A percentile compares a stretch with the other conserved stretches of the same genome.
Evolutionary conservation across 495 filamentous ascomycete genomes (phyloP).

Genomic region (Parachaetomium inaequale): DNA sequence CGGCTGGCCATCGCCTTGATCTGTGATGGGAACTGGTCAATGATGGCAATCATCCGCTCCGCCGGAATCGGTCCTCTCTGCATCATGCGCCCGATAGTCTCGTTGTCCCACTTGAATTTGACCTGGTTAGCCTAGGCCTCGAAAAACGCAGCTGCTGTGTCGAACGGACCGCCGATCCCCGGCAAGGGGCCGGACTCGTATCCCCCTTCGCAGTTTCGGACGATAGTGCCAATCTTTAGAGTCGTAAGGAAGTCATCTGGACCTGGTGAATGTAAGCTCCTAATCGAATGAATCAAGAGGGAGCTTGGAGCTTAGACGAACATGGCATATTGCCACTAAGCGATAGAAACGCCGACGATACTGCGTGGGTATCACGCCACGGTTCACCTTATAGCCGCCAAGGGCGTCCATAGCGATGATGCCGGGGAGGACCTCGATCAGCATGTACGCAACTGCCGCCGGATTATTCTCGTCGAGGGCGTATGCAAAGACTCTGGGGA

Average conservation of each 20-base stretch:
- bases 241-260: constrained; percentile 18
- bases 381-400: constrained; percentile 13
- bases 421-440: constrained; percentile 26
- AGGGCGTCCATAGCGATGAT: constrained; percentile 22
- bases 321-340: neutral
- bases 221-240: constrained; percentile 6
- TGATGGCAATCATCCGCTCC: constrained; percentile 15
- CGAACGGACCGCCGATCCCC: constrained; percentile 27
- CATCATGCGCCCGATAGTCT: constrained; percentile 13
- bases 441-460: constrained; percentile 20
- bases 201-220: constrained; percentile 12
- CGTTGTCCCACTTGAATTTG: constrained; percentile 15
- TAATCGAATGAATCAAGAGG: neutral
- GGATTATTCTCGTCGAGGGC: constrained; percentile 11
- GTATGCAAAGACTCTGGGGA: constrained; percentile 22
- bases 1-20: constrained; percentile 19
- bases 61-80: neutral
- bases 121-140: constrained; percentile 18
- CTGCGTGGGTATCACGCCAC: constrained; percentile 12
- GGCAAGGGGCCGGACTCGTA: constrained; percentile 24
- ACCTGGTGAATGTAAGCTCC: constrained; percentile 12
- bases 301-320: neutral
- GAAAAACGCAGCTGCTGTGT: constrained; percentile 24
- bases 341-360: neutral
- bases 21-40: constrained; percentile 20